Base-by-base conservation (phyloP, 2,329 filamentous ascomycete genomes). In the Podosphaera xanthii region DNA sequence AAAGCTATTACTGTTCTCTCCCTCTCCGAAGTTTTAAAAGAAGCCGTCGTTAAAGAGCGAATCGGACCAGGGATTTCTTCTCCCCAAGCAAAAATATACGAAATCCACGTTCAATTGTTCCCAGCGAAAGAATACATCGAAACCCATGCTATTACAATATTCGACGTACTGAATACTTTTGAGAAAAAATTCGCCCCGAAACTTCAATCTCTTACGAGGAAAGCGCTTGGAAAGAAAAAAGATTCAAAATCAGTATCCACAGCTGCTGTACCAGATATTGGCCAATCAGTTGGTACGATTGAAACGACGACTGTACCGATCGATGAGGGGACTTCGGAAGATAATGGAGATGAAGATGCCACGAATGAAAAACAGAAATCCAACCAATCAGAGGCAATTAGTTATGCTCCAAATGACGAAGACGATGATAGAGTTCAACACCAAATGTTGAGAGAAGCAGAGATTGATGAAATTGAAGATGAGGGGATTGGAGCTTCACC, bases 321-420 rank as follows among this genome's bases (percentile, higher is more conserved):
- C 31, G n/a, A 49, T 30, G n/a, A 35, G 33, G 49, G 33, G 22
- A 33, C 22, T 52, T 9, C 33, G 22, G 74, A 64, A 60, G 64
- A 61, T 52, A 70, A 70, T 49, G 65, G 67, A 9, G 90, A 92
- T 59, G 83, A 82, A 60, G 87, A 94, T 68, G 87, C 80, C 57
- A 90, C 82, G 3, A 81, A 78, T 62, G 81, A 80, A 65, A 94
- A 88, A 72, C 78, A 82, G 67, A 81, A 79, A 65, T 80, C 82
- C 53, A 92, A 94, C 69, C 83, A 86, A 48, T 76, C 78, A 58
- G 86, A 95, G 71, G 86, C 84, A 36, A 83, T 91, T 2, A 92
- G 88, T 12, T 97, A 96, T 65, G 91, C 88, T 46, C 87, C 84
- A 40, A 94, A 94, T 54, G 92, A 97, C 68, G 90, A 95, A 4